Conservation (phyloP, 169 alveolate genomes). For the Plasmodium gallinaceum region DNA sequence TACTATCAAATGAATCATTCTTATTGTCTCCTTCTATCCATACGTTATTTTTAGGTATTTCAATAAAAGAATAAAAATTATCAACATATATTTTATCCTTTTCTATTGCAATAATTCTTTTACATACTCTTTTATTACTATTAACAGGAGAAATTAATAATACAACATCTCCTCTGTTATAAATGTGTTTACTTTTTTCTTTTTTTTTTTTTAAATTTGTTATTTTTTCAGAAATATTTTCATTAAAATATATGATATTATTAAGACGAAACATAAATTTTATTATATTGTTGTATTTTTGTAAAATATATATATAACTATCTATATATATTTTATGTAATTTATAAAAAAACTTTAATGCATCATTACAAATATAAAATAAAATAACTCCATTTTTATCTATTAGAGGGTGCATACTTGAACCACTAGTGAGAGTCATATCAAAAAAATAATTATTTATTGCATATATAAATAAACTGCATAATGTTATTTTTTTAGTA, state of each 20-base stretch:
- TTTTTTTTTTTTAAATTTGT: constrained; percentile 16
- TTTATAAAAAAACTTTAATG: constrained; percentile 33
- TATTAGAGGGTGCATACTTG: constrained; percentile 77
- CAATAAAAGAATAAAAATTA: constrained; percentile 32
- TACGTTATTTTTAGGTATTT: constrained; percentile 47
- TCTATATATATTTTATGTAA: constrained; percentile 10
- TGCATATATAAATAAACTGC: constrained; percentile 44
- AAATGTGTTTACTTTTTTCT: constrained; percentile 16
- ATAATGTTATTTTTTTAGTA: constrained; percentile 51
- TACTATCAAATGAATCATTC: constrained; percentile 74
- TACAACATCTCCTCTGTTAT: constrained; percentile 72
- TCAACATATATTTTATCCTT: constrained; percentile 67
- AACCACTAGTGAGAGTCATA: constrained; percentile 78
- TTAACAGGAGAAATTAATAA: constrained; percentile 69
- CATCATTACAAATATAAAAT: constrained; percentile 66
- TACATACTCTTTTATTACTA: constrained; percentile 75
- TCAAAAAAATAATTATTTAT: constrained; percentile 70
- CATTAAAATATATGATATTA: not conserved
- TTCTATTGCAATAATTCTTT: constrained; percentile 72
- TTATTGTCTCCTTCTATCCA: constrained; percentile 77
- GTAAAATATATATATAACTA: constrained; percentile 21
- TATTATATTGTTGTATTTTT: constrained; percentile 11
- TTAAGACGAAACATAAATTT: constrained; percentile 6
- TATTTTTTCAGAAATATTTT: constrained; percentile 18
- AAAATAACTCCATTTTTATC: constrained; percentile 71